Evolutionary conservation across 2,329 filamentous ascomycete genomes (phyloP), one percentile per base, ranked within the genome.

Genomic region (Diaporthe helianthi): DNA sequence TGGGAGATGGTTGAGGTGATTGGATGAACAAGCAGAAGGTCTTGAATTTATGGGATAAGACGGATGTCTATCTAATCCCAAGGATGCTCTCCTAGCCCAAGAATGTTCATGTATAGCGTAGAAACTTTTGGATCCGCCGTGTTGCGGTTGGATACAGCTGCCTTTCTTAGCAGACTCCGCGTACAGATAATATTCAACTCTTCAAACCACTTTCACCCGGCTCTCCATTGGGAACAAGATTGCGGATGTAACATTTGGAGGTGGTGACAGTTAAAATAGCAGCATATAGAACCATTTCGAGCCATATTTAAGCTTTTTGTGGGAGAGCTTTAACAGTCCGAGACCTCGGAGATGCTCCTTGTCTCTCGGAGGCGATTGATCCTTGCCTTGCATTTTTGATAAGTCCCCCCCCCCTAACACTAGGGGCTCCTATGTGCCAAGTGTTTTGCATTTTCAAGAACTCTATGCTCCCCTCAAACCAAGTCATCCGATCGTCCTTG

Each of bases 11-110:
- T 12, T 76, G 77, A 13, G 47, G 73, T 7, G 67, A 76, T 19
- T 83, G 82, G 81, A 77, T 80, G 10, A 68, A 74, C 29, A 72
- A 72, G 19, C 80, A 75, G 53, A 66, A 66, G 36, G 69, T 77
- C 15, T 79, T 76, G 69, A n/a, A 76, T 4, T 74, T 81, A 60
- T 81, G 80, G 79, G 73, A 77, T 3, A 78, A 69, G 24, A 29
- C 61, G 24, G 44, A 58, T 24, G 22, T 69, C 9, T 36, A 60
- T 24, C 44, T 68, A 17, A 15, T 19, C 13, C 65, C 65, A 12
- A 54, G 52, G 22, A 54, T 54, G 8, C 22, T 13, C 19, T 24
- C 19, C 19, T 36, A 12, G 3, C 17, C 12, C 9, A 15, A 41
- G 13, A 6, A 15, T 13, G 1, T 41, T 17, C 38, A 17, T 41